phyloP scores from a whole-genome alignment of 2,329 filamentous ascomycete species.

The Phaeophleospora eucalypticola region DNA sequence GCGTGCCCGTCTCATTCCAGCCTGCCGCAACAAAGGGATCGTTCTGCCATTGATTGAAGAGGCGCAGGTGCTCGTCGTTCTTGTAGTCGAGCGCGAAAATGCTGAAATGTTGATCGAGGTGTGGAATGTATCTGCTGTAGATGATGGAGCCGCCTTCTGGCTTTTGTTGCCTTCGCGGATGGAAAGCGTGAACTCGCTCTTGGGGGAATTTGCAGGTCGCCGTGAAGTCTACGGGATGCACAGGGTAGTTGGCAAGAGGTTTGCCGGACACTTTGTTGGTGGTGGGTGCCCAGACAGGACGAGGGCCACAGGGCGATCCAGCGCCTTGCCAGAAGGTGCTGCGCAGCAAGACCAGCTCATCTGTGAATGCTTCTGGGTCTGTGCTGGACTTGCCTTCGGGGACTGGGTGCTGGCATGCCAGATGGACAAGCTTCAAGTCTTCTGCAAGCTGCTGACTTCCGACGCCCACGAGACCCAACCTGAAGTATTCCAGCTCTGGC shows the following conservation, averaged over 20 bases:
- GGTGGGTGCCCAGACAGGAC: slow-evolving; percentile 35
- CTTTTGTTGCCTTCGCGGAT: slow-evolving; percentile 69
- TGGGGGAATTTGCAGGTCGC: slow-evolving; percentile 47
- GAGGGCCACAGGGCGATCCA: slow-evolving; percentile 39
- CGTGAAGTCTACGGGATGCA: slow-evolving; percentile 41
- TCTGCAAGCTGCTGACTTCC: slow-evolving; percentile 36
- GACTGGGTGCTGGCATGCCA: slow-evolving; percentile 42
- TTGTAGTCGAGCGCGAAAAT: slow-evolving; percentile 69
- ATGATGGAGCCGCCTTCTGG: slow-evolving; percentile 65
- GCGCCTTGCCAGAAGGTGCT: slow-evolving; percentile 47
- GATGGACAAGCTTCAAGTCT: slow-evolving; percentile 41
- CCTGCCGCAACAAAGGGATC: slow-evolving; percentile 75
- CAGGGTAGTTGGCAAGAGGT: slow-evolving; percentile 35
- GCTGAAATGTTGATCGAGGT: slow-evolving; percentile 71
- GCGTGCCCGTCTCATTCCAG: slow-evolving; percentile 74
- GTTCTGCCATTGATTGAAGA: slow-evolving; percentile 80
- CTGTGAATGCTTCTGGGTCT: slow-evolving; percentile 19
- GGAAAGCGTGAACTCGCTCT: slow-evolving; percentile 56
- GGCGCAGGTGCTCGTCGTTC: slow-evolving; percentile 58
- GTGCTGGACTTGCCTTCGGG: slow-evolving; percentile 36
- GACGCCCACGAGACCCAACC: slow-evolving; percentile 39
- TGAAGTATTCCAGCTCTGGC: slow-evolving; percentile 43
- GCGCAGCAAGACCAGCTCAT: slow-evolving; percentile 48
- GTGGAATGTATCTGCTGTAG: slow-evolving; percentile 75
- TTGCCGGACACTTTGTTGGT: slow-evolving; percentile 19